phyloP scores from a whole-genome alignment of 1,284 basidiomycete genomes.

The Schizophyllum amplum region DNA sequence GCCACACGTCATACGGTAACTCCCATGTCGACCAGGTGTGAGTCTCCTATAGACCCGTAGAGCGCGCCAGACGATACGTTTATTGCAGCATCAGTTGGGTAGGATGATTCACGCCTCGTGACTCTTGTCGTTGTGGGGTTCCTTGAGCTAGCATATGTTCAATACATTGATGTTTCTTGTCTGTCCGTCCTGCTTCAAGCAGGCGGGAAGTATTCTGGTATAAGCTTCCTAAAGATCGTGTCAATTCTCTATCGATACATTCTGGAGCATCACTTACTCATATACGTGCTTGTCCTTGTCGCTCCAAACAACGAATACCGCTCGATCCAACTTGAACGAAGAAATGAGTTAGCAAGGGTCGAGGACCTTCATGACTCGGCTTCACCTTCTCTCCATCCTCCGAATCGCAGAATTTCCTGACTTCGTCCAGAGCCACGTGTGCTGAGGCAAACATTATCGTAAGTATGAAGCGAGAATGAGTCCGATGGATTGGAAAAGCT shows the following conservation, averaged over 20 bases:
- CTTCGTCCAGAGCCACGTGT: constrained; percentile 54
- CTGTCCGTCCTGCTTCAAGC: constrained; percentile 12
- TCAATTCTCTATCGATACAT: not conserved
- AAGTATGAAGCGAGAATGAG: too few relatives aligned
- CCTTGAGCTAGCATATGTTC: constrained; percentile 6
- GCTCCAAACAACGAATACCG: constrained; percentile 70
- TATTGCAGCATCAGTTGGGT: not conserved
- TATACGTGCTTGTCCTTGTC: constrained; percentile 57
- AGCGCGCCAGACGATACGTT: too few relatives aligned
- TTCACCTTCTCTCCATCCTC: constrained; percentile 41
- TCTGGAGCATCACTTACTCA: constrained; percentile 34
- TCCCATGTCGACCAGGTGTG: too few relatives aligned
- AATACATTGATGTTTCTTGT: constrained; percentile 4
- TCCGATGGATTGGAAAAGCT: too few relatives aligned
- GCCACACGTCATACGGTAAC: too few relatives aligned
- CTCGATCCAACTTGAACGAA: constrained; percentile 49
- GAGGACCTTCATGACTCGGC: not conserved
- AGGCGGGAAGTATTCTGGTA: constrained; percentile 48
- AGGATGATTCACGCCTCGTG: too few relatives aligned
- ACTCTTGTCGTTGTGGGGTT: too few relatives aligned
- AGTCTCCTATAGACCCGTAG: too few relatives aligned
- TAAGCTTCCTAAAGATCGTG: constrained; percentile 11
- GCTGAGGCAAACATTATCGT: constrained; percentile 16
- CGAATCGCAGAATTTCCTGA: constrained; percentile 51
- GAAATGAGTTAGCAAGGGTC: not conserved